Base-by-base conservation (phyloP, 805 yeast genomes). In the Peterozyma xylosa region DNA sequence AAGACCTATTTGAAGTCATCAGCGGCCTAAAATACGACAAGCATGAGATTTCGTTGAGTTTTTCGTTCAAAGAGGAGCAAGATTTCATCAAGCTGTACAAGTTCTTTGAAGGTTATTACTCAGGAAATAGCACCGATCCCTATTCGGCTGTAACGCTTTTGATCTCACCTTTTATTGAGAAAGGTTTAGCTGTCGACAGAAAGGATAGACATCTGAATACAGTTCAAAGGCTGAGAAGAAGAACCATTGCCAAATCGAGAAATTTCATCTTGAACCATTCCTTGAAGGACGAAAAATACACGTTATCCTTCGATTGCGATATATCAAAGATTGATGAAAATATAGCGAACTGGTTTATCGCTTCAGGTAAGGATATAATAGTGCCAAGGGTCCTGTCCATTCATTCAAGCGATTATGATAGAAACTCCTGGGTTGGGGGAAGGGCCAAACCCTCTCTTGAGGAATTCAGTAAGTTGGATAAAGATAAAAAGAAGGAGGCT, bases 361-460 rank as follows among this genome's bases (percentile, higher is more conserved):
- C 45, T 1, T 48, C 58, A 11, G 53, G 40, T 1, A 54, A 53
- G 27, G 69, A 65, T 40, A 57, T 65, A 11, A 44, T 58, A 4
- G 63, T 57, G 2, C 67, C 66, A 7, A 43, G 67, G 33, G 49
- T 64, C 2, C 43, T 43, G 11, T 51, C 54, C 27, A 62, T 59
- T 10, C 48, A 41, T 9, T 46, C 48, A n/a, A 47, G 38, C 27
- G 66, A 65, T 39, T 65, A 64, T 48, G 70, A 65, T 48, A 53
- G 52, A 45, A 64, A 64, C 47, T 54, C 68, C 2, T 64, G 70
- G 70, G 50, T 46, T 3, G 68, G 70, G 4, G 35, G 35, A 15
- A 53, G 70, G 44, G 41, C 16, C 3, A 42, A 33, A 16, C 69
- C 69, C 11, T 41, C 42, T 9, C 46, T 39, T 10, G 57, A 50